These are phyloP conservation scores for Senna tora DNA, from an alignment of 306 rosid species.

Conservation along the genomic window DNA sequence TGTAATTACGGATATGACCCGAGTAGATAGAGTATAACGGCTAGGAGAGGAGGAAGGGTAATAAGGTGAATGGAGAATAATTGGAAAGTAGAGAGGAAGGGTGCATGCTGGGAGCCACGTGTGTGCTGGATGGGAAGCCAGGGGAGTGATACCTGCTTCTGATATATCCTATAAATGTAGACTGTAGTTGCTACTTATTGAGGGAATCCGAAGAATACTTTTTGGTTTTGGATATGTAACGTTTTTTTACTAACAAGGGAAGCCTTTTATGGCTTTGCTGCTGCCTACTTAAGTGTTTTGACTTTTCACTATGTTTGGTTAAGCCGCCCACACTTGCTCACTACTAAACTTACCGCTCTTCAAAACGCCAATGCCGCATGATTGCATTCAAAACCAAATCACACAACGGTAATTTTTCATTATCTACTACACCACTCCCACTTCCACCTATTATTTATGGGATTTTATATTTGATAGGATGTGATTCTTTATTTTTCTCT, in stretches of 20 bases:
- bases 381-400: neutral
- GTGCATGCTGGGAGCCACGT: constrained; percentile 43
- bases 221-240: too few species aligned
- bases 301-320: neutral
- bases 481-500: too few species aligned
- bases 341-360: neutral
- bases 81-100: constrained; percentile 39
- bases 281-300: too few species aligned
- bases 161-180: too few species aligned
- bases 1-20: constrained; percentile 44
- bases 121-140: constrained; percentile 37
- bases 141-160: constrained; percentile 14
- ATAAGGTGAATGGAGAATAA: neutral
- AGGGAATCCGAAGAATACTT: too few species aligned
- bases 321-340: neutral
- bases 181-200: too few species aligned
- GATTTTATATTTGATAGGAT: too few species aligned
- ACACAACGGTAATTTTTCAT: neutral
- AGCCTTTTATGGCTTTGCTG: too few species aligned
- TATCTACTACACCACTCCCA: neutral
- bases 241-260: too few species aligned
- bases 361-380: neutral
- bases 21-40: constrained; percentile 48
- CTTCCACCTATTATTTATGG: too few species aligned
- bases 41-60: constrained; percentile 53